Base-by-base conservation (phyloP, 352 stramenopile species). In the Plasmopara viticola region DNA sequence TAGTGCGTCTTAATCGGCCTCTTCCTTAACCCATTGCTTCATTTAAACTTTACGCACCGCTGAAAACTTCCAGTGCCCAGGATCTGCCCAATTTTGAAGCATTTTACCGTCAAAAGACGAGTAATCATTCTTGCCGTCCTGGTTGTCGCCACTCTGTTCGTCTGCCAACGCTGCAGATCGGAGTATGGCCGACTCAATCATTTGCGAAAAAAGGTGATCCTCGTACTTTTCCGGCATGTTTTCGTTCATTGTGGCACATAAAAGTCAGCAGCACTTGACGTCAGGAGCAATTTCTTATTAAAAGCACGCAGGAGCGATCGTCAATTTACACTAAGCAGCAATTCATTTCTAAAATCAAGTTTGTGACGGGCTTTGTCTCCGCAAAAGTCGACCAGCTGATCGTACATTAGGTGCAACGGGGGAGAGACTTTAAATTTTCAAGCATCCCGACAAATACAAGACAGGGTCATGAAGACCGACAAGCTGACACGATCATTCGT, bases 81-180 rank as follows among this genome's bases (percentile, higher is more conserved):
- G 79, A 4, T 77, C 79, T 40, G 79, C 79, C 79, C 79, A 90
- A 48, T 92, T 92, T 14, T 82, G 81, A 25, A 92, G 65, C 70
- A 88, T 69, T 53, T 92, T 90, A 0, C 78, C 68, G 39, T 92
- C 82, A 38, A 90, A 92, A 53, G 87, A 92, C 44, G 79, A 89
- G 48, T 92, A 92, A 28, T 92, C 82, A 45, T 71, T 72, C 52
- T 63, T 66, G 4, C 62, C 64, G 9, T 78, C 68, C 4, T 59
- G 44, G 50, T 74, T 60, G n/a, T n/a, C n/a, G n/a, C n/a, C n/a
- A n/a, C n/a, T n/a, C n/a, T n/a, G n/a, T 18, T 87, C 78, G 5
- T 76, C 57, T 18, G 70, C 63, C 17, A 71, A 41, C 5, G 62
- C 66, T 9, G 65, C 70, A 0, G 81, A 89, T 2, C 77, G 67